Evolutionary conservation across 106 monocot species (phyloP), one percentile per base, ranked within the genome.

Genomic region (Allium fistulosum): DNA sequence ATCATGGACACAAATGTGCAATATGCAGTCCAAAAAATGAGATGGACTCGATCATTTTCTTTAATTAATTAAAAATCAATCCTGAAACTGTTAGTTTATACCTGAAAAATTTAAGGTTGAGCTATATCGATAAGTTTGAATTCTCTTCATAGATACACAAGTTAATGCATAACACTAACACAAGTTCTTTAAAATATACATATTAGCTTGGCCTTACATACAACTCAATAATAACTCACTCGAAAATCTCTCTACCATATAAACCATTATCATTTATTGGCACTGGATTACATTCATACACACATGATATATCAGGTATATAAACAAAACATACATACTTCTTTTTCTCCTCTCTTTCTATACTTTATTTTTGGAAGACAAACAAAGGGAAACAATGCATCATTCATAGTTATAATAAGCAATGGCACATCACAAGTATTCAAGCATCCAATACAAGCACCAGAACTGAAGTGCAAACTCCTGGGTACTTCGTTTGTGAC

Each of bases 401-500:
- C 62, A n/a, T 49, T 61, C 66, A 85, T 69, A 68, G 73, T 85
- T 37, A 66, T 88, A 57, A 37, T 37, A 57, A 52, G 49, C 62
- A 73, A 74, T 15, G 92, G 85, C 11, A 55, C 17, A 17, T 61
- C 74, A n/a, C 69, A 59, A 15, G 66, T 76, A 10, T 71, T 82
- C 63, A 4, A 26, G 60, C 45, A 51, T 14, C 51, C 80, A 0
- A 53, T 79, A 1, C 62, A 55, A 22, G 85, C 82, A 4, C 78
- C 73, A 1, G 85, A 83, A 60, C 88, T 48, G 81, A 75, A 82
- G n/a, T 46, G 2, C 69, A 80, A 49, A 73, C 78, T 74, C 82
- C 82, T 0, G 76, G 82, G 3, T 70, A 71, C 7, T 92, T 92
- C 66, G 69, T 92, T 11, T 88, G 88, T 58, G 92, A 88, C 59